A percentile compares a stretch with the other conserved stretches of the same genome.
These are phyloP conservation scores for Cenchrus americanus DNA, from an alignment of 176 grass and related monocot genomes.

Conservation along the genomic window DNA sequence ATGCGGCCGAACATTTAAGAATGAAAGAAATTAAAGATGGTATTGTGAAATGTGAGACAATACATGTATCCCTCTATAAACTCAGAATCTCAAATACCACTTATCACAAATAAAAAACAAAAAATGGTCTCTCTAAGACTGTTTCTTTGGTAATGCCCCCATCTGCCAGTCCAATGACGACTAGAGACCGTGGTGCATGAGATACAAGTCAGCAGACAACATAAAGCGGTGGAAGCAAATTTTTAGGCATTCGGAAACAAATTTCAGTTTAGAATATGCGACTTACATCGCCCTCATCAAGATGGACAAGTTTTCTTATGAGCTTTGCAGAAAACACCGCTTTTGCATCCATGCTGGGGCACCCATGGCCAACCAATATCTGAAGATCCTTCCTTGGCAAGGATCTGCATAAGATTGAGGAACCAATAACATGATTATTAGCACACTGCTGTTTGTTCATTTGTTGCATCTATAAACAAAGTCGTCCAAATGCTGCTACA, in stretches of 20 bases:
- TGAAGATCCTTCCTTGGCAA: conserved; percentile 90
- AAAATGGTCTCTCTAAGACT: background rate
- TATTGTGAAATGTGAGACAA: conserved; percentile 12
- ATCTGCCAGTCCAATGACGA: background rate
- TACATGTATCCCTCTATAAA: background rate
- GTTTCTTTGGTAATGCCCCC: background rate
- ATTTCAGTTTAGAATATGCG: conserved; percentile 32
- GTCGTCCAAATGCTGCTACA: background rate
- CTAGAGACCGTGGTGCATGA: background rate
- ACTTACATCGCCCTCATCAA: conserved; percentile 98
- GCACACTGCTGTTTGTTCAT: background rate
- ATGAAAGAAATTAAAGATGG: conserved; percentile 17
- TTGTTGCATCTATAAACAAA: conserved; percentile 12
- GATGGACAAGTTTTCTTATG: conserved; percentile 88
- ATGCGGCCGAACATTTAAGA: background rate
- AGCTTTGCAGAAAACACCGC: conserved; percentile 93
- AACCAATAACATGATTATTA: conserved; percentile 33
- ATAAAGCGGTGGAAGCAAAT: background rate
- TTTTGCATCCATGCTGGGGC: conserved; percentile 78
- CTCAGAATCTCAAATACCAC: background rate
- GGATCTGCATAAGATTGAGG: conserved; percentile 54
- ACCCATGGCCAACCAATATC: conserved; percentile 85
- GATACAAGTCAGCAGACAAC: background rate
- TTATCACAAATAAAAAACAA: background rate
- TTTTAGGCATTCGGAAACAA: conserved; percentile 2